These are phyloP conservation scores for Medicago ruthenica DNA, from an alignment of 306 rosid species.

Conservation along the genomic window DNA sequence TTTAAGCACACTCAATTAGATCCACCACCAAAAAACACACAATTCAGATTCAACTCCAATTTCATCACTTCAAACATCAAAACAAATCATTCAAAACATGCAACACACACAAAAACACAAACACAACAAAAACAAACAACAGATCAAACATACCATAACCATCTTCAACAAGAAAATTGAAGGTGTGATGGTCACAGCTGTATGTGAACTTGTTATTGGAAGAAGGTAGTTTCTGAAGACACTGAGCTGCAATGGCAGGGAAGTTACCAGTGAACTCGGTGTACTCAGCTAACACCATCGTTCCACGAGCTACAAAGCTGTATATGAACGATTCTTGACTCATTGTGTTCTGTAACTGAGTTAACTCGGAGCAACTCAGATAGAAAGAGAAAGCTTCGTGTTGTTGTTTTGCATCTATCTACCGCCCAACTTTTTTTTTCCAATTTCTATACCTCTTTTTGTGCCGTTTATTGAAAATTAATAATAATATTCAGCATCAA, in stretches of 20 bases:
- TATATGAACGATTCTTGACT: constrained; percentile 86
- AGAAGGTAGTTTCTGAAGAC: constrained; percentile 80
- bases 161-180: constrained; percentile 83
- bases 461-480: background rate
- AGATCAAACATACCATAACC: constrained; percentile 71
- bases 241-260: constrained; percentile 90
- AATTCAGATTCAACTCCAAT: constrained; percentile 40
- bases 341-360: constrained; percentile 43
- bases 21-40: constrained; percentile 8
- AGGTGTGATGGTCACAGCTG: constrained; percentile 86
- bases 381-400: constrained; percentile 12
- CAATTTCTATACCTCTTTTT: constrained; percentile 33
- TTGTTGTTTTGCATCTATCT: constrained; percentile 29
- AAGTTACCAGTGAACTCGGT: constrained; percentile 93
- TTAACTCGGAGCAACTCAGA: constrained; percentile 23
- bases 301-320: constrained; percentile 91
- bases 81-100: background rate
- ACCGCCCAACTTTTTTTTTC: background rate
- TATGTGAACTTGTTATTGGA: constrained; percentile 89
- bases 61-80: constrained; percentile 7
- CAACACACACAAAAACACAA: background rate
- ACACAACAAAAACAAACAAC: background rate
- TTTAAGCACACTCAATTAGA: background rate
- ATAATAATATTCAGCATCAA: background rate
- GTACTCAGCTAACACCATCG: constrained; percentile 82